Conservation (phyloP, 2,329 filamentous ascomycete species). For the Colletotrichum destructivum region DNA sequence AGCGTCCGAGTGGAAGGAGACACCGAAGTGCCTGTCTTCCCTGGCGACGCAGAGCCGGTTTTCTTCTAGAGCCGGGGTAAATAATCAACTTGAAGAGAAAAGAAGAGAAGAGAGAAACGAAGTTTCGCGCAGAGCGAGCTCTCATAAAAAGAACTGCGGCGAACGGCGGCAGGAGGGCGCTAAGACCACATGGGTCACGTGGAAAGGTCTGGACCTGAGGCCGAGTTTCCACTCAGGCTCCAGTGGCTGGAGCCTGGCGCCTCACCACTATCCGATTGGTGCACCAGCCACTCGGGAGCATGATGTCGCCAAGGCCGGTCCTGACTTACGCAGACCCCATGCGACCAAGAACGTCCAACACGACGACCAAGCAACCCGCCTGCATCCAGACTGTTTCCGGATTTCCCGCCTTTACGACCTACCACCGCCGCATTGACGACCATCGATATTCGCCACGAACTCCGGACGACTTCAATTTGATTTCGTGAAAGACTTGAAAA, state of each 20-base stretch:
- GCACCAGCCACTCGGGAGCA: conserved; percentile 39
- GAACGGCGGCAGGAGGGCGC: conserved; percentile 9
- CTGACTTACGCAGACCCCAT: conserved; percentile 36
- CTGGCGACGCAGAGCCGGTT: conserved; percentile 65
- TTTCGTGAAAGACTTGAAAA: neutral
- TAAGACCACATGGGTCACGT: conserved; percentile 26
- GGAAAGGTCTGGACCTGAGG: neutral
- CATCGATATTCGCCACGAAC: conserved; percentile 30
- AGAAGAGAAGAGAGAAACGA: conserved; percentile 51
- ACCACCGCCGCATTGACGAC: conserved; percentile 14
- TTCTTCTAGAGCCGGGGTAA: conserved; percentile 67
- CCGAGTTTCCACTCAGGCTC: neutral
- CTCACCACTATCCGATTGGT: conserved; percentile 16
- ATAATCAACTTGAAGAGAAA: conserved; percentile 65
- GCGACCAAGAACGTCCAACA: conserved; percentile 27
- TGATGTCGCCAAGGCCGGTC: conserved; percentile 39
- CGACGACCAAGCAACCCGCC: conserved; percentile 7
- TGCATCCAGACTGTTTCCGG: conserved; percentile 28
- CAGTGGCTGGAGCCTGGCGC: conserved; percentile 14
- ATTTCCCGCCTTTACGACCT: conserved; percentile 12
- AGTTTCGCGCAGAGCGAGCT: conserved; percentile 23
- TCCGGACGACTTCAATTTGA: neutral
- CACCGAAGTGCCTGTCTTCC: conserved; percentile 47
- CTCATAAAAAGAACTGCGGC: conserved; percentile 33
- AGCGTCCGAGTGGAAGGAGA: conserved; percentile 55